phyloP scores from a whole-genome alignment of 2,329 filamentous ascomycete genomes.

The Fonsecaea monophora region DNA sequence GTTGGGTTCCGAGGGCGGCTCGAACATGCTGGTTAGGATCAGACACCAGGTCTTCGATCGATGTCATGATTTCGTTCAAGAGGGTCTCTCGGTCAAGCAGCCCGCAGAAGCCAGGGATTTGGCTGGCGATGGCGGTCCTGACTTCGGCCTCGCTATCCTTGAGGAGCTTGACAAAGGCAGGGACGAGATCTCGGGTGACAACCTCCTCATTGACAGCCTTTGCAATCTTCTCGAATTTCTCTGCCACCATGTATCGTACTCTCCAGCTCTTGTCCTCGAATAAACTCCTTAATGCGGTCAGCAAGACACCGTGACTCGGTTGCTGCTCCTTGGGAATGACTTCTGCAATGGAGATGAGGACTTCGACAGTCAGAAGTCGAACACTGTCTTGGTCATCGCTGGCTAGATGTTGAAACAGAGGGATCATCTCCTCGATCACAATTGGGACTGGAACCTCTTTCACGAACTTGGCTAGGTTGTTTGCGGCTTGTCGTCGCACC shows the following conservation, averaged over 20 bases:
- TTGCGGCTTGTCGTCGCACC: slow-evolving; percentile 96
- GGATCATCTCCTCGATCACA: slow-evolving; percentile 98
- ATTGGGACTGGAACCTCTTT: slow-evolving; percentile 92
- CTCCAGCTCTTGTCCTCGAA: slow-evolving; percentile 99
- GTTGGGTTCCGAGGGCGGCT: slow-evolving; percentile 92
- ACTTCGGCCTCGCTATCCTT: slow-evolving; percentile 99
- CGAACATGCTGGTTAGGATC: slow-evolving; percentile 97
- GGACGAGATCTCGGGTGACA: slow-evolving; percentile 89
- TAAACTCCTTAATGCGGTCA: slow-evolving; percentile 86
- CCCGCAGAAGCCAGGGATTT: slow-evolving; percentile 95
- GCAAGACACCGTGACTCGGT: slow-evolving; percentile 88
- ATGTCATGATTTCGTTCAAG: slow-evolving; percentile 94
- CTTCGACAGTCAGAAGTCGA: slow-evolving; percentile 91
- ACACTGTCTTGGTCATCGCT: slow-evolving; percentile 98
- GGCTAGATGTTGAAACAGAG: slow-evolving; percentile 95
- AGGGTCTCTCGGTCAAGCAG: slow-evolving; percentile 86
- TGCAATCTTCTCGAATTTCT: slow-evolving; percentile 98
- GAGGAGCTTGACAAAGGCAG: slow-evolving; percentile 94
- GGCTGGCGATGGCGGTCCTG: slow-evolving; percentile 92
- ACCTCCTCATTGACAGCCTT: slow-evolving; percentile 99
- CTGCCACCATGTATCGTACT: slow-evolving; percentile 98
- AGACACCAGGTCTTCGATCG: slow-evolving; percentile 92
- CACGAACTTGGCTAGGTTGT: slow-evolving; percentile 95
- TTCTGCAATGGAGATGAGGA: slow-evolving; percentile 94
- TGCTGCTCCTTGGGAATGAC: slow-evolving; percentile 98